Base-by-base conservation (phyloP, 768 basidiomycete genomes). In the Pleurotus eryngii region DNA sequence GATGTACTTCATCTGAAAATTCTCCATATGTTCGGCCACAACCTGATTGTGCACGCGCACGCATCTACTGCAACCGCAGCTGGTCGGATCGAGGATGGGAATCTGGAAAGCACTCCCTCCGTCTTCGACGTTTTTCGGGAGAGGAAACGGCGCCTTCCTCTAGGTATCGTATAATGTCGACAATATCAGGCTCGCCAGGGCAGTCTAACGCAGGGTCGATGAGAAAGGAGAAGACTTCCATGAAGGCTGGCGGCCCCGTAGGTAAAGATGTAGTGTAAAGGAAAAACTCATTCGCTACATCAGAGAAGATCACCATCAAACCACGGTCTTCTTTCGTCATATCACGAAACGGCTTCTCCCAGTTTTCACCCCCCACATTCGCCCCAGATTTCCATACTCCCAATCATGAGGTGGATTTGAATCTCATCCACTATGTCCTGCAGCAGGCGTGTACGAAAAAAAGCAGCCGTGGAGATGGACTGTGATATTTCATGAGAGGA, bases 281-380 rank as follows among this genome's bases (percentile, higher is more conserved):
- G 11, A 51, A 55, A 47, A n/a, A 54, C 26, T 40, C 61, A 51
- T 37, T 60, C 50, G 35, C 59, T 56, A 45, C 61, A 57, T 22
- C 40, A n/a, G 39, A 56, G 57, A 27, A 49, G 17, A 49, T 53
- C 3, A 26, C 15, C 51, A 49, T 51, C 35, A 51, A 17, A 49
- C 60, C 58, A 20, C 59, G 55, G 46, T 56, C 11, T 47, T 59
- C 50, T 39, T 61, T 60, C 17, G 56, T 46, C 20, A 57, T 58
- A 9, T 57, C 47, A 39, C 26, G 56, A 49, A 62, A 64, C 7
- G 26, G 12, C 38, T 18, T 20, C 18, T 38, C 22, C n/a, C 62
- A 62, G 12, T 60, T 39, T 3, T 58, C 49, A 1, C 56, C 59
- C 5, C 60, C 39, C 37, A 55, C 57, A 18, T 61, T n/a, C 49